Percentiles rank a stretch among this genome's conserved stretches.
Evolutionary conservation across 2,329 filamentous ascomycete species (phyloP).

Genomic region (Calonectria hongkongensis): DNA sequence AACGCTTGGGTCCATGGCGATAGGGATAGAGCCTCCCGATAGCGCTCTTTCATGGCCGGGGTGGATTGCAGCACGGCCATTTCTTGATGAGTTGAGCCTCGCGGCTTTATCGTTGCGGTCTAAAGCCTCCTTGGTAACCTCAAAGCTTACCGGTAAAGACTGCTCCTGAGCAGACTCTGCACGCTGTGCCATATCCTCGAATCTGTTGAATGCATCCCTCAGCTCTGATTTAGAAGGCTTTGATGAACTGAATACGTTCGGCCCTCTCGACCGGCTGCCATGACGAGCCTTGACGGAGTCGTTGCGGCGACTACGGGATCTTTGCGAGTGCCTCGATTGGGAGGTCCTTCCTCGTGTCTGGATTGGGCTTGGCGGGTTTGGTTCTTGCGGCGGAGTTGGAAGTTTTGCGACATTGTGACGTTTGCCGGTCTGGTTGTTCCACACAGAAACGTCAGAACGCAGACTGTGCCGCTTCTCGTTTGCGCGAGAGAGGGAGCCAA

Average conservation of each 20-base stretch:
- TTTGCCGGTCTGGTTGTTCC: constrained; percentile 47
- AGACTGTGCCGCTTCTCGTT: constrained; percentile 43
- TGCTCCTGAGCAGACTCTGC: constrained; percentile 21
- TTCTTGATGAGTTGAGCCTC: neutral
- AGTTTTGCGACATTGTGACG: constrained; percentile 32
- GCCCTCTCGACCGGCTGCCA: constrained; percentile 9
- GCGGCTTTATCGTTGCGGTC: constrained; percentile 15
- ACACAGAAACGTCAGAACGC: constrained; percentile 50
- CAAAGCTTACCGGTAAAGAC: neutral
- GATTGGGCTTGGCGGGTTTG: neutral
- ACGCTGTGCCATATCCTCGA: constrained; percentile 24
- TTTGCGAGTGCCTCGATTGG: constrained; percentile 5
- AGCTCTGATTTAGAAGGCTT: constrained; percentile 9
- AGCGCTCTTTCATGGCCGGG: constrained; percentile 23
- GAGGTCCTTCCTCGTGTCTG: constrained; percentile 4
- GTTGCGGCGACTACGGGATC: constrained; percentile 22
- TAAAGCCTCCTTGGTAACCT: neutral
- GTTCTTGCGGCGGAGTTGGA: constrained; percentile 31
- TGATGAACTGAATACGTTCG: neutral
- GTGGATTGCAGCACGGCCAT: neutral
- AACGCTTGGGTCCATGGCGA: constrained; percentile 33
- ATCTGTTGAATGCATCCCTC: constrained; percentile 8
- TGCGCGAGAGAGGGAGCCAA: constrained; percentile 10
- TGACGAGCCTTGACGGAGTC: constrained; percentile 17
- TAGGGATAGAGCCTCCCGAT: constrained; percentile 35